A percentile compares a stretch with the other conserved stretches of the same genome.
These are phyloP conservation scores for Hymenoscyphus fructigenus DNA, from an alignment of 2,329 filamentous ascomycete genomes.

Conservation along the genomic window DNA sequence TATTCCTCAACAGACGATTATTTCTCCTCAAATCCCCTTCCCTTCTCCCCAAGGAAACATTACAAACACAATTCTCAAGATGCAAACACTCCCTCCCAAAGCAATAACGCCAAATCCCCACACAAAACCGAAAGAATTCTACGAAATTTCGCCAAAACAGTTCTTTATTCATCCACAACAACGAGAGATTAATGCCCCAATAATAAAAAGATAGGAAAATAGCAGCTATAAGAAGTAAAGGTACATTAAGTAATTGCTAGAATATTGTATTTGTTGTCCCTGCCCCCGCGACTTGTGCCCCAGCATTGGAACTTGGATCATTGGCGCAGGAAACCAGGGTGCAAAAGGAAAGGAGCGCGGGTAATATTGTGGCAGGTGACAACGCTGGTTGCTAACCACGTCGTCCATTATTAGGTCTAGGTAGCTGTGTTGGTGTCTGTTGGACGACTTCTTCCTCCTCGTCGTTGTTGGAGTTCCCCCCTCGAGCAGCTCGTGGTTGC, in stretches of 20 bases:
- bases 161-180: not conserved
- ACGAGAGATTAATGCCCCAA: slow-evolving; percentile 2
- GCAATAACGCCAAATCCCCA: not conserved
- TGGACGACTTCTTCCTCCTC: not conserved
- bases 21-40: not conserved
- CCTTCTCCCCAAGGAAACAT: not conserved
- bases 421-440: too few species aligned
- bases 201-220: slow-evolving; percentile 12
- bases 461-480: not conserved
- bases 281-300: not conserved
- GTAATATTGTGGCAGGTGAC: not conserved
- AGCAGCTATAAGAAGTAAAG: slow-evolving; percentile 5
- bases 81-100: not conserved
- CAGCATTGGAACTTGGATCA: not conserved
- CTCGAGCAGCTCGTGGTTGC: too few species aligned
- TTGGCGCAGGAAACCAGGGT: not conserved
- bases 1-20: not conserved
- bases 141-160: not conserved
- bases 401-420: not conserved
- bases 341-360: not conserved
- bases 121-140: not conserved
- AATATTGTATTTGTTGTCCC: slow-evolving; percentile 2
- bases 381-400: slow-evolving; percentile 4
- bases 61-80: not conserved
- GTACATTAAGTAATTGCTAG: slow-evolving; percentile 1